Evolutionary conservation across 352 stramenopile species (phyloP), one percentile per base, ranked within the genome.

Genomic region (Phytophthora agathidicida): DNA sequence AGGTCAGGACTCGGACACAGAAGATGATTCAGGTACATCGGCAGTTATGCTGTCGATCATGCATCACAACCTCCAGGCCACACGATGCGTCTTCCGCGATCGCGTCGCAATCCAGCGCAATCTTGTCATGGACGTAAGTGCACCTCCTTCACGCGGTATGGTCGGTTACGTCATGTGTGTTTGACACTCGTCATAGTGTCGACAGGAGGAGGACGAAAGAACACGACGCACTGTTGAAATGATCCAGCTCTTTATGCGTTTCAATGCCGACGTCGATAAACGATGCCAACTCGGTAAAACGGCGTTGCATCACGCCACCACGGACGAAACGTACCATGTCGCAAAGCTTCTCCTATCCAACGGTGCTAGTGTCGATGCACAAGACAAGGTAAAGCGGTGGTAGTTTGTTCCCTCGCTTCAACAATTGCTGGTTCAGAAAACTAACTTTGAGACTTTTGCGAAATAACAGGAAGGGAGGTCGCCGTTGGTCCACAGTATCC

Each of bases 41-140:
- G 26, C 58, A 5, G n/a, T 54, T 16, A 66, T 60, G 47, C 24
- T 66, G 2, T 28, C 23, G 17, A 54, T 66, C 48, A 66, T 60
- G 58, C 39, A 38, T 11, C 49, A 59, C 26, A 53, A 54, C 32
- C 28, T 66, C 14, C 45, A 55, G 26, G 52, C 49, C 0, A 52
- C 49, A 7, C 58, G 58, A 42, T 60, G 58, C 16, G 22, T 66
- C 19, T 66, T 66, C 37, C 33, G 42, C 6, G 49, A 46, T 2
- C 49, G 43, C 24, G 19, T 48, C 7, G 58, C 49, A 3, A 46
- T 66, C 47, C 48, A 55, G 42, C 48, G 58, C 9, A 66, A 66
- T 22, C 58, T 66, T 16, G 10, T 60, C 8, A 28, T 50, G 2
- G 58, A 66, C 16, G 58, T 66, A 44, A 28, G 49, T 47, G 4